These are phyloP conservation scores for Fusarium tanahbumbuense DNA, from an alignment of 2,329 filamentous ascomycete genomes.

Conservation along the genomic window DNA sequence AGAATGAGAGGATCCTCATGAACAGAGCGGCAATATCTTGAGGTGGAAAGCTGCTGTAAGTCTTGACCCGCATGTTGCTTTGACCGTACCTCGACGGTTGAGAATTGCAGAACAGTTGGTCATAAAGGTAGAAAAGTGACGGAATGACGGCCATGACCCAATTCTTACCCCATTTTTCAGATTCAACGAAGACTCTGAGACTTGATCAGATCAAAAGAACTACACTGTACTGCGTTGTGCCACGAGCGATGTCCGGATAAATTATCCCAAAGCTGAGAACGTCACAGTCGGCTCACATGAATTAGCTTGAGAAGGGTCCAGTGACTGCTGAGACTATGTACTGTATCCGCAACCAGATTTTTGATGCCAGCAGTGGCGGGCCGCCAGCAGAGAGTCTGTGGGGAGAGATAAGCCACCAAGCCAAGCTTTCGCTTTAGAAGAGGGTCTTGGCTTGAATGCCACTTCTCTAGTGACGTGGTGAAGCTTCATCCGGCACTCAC, in stretches of 20 bases:
- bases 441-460: conserved; percentile 29
- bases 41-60: conserved; percentile 7
- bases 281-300: conserved; percentile 24
- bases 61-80: conserved; percentile 3
- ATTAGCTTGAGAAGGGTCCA: conserved; percentile 14
- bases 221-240: conserved; percentile 38
- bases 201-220: conserved; percentile 37
- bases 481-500: conserved; percentile 13
- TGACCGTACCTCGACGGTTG: not conserved
- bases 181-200: conserved; percentile 2
- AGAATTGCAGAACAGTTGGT: not conserved
- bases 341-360: conserved; percentile 36
- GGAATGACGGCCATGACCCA: not conserved
- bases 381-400: conserved; percentile 42
- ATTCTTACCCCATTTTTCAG: not conserved
- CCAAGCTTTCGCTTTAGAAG: conserved; percentile 30
- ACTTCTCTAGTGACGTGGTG: conserved; percentile 22
- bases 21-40: not conserved
- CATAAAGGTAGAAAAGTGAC: not conserved
- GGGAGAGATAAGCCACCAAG: conserved; percentile 35
- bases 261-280: conserved; percentile 18
- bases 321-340: conserved; percentile 5
- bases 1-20: not conserved
- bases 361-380: conserved; percentile 42
- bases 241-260: conserved; percentile 18